Evolutionary conservation across 1,284 basidiomycete species (phyloP), one percentile per base, ranked within the genome.

Genomic region (Tilletia horrida): DNA sequence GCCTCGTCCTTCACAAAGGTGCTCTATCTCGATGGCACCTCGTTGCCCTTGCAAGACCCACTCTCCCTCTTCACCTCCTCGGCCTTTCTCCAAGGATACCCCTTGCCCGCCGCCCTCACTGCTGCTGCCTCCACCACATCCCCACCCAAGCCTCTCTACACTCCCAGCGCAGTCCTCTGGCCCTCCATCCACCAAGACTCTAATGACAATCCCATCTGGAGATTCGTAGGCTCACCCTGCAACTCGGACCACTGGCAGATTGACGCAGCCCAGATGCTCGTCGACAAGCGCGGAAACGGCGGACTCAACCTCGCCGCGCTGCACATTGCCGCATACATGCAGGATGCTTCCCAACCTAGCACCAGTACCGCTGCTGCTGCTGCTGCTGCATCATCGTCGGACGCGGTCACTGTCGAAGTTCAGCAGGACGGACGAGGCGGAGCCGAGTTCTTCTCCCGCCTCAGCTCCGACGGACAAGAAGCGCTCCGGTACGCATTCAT

Each of bases 121-220:
- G 73, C 79, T 42, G 76, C 83, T 16, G 31, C 27, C 11, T 11
- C 13, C 55, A 59, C 2, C 2, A 40, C 35, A 13, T 9, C 31
- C 16, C 55, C 27, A 40, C 55, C 18, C 3, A 14, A 25, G 1
- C 70, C 76, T 0, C 52, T 77, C 2, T 85, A 84, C 74, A 67
- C 67, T 16, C 66, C 75, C 3, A 69, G 77, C n/a, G 83, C 83
- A 1, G 85, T 83, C 31, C 84, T 85, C 69, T 85, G 84, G 84
- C 84, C 84, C 14, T 84, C 85, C 70, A 74, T 84, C 55, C 83
- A 81, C 55, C 84, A 84, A 67, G 84, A 85, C 67, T 82, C 84
- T 64, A 82, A 83, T 3, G 76, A 83, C 63, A 85, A 85, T 68
- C 83, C 84, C 14, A 82, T 85, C 66, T 85, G 84, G 83, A 78